These are phyloP conservation scores for Pogostemon cablin DNA, from an alignment of 257 asterid species.

Conservation along the genomic window DNA sequence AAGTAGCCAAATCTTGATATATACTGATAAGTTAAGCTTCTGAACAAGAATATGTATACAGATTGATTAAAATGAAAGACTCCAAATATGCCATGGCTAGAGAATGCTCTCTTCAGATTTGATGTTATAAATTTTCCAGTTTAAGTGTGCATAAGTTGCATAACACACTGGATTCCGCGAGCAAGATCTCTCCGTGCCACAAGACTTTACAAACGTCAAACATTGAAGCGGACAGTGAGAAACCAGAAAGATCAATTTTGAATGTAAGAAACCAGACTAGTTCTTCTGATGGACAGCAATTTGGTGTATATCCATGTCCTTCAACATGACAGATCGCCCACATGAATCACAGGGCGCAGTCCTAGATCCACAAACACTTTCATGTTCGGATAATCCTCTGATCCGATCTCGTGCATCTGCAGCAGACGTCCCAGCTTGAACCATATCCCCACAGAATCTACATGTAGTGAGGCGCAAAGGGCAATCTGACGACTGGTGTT, in stretches of 20 bases:
- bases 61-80: too few relatives aligned
- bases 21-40: too few relatives aligned
- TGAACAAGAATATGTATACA: too few relatives aligned
- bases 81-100: too few relatives aligned
- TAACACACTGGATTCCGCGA: not conserved
- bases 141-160: not conserved
- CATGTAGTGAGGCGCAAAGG: slow-evolving; percentile 79
- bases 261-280: slow-evolving; percentile 24
- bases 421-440: slow-evolving; percentile 80
- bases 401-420: slow-evolving; percentile 82
- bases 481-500: slow-evolving; percentile 79
- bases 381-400: slow-evolving; percentile 88
- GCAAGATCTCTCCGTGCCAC: not conserved
- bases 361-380: slow-evolving; percentile 87
- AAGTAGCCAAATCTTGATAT: too few relatives aligned
- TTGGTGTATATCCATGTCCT: slow-evolving; percentile 97
- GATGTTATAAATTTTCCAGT: too few relatives aligned
- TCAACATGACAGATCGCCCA: slow-evolving; percentile 95
- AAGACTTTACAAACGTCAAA: not conserved
- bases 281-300: slow-evolving; percentile 86
- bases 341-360: slow-evolving; percentile 96
- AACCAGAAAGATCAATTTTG: not conserved
- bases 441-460: slow-evolving; percentile 97
- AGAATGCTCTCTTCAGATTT: too few relatives aligned
- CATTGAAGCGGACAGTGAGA: not conserved